Evolutionary conservation across 495 filamentous ascomycete species (phyloP).

Genomic region (Penicillium flavigenum): DNA sequence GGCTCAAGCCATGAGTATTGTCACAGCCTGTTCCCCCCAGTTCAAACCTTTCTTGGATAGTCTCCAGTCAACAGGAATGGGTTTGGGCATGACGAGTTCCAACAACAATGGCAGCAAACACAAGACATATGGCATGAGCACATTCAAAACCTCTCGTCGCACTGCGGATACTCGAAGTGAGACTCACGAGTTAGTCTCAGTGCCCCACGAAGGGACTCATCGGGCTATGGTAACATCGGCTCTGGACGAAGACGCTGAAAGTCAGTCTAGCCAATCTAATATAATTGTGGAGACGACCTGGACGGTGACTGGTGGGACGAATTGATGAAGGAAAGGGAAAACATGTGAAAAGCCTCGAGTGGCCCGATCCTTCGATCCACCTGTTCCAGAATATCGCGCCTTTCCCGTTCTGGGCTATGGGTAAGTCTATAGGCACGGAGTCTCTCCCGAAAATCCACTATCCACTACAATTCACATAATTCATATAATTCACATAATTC

Average conservation of each 20-base stretch:
- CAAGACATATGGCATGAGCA: slow-evolving; percentile 16
- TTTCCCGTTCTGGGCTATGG: neutral
- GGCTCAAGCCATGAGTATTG: slow-evolving; percentile 37
- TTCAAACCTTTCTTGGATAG: slow-evolving; percentile 49
- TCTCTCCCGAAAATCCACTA: too few relatives aligned
- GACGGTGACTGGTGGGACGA: slow-evolving; percentile 20
- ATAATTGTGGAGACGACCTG: slow-evolving; percentile 35
- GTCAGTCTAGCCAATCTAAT: slow-evolving; percentile 32
- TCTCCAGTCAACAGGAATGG: slow-evolving; percentile 43
- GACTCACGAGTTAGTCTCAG: slow-evolving; percentile 19
- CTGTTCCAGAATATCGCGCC: neutral
- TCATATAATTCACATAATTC: too few relatives aligned
- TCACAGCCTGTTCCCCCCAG: slow-evolving; percentile 47
- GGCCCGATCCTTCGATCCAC: neutral
- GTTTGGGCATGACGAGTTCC: slow-evolving; percentile 29
- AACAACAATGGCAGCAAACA: slow-evolving; percentile 18
- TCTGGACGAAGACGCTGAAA: slow-evolving; percentile 28
- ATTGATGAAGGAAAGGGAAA: neutral
- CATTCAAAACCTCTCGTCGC: slow-evolving; percentile 13
- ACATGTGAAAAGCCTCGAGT: neutral
- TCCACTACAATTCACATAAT: too few relatives aligned
- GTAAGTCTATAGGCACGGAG: too few relatives aligned
- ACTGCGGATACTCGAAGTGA: slow-evolving; percentile 16
- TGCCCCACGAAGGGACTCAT: slow-evolving; percentile 13
- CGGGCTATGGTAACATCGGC: slow-evolving; percentile 18